Base-by-base conservation (phyloP, 257 asterid species). In the Coffea canephora region DNA sequence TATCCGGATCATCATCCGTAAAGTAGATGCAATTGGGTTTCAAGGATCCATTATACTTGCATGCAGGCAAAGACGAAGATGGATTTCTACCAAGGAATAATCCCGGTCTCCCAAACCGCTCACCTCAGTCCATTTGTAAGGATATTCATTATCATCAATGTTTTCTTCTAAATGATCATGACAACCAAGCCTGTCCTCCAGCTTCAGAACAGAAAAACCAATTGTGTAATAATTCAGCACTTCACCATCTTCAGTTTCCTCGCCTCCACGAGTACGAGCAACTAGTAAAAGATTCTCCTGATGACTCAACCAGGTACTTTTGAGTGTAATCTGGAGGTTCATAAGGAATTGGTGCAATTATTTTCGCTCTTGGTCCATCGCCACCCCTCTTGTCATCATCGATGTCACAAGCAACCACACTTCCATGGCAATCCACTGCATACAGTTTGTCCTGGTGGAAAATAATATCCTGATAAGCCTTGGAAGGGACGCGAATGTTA, bases 291-390 rank as follows among this genome's bases (percentile, higher is more conserved):
- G 49, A 68, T n/a, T 68, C 72, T 34, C 72, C 72, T 14, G 72
- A 68, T 34, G 72, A 68, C 36, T 68, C 72, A 68, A 68, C 72
- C 3, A 68, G 72, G 45, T 68, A 66, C 16, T 66, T 66, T 16
- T 66, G 45, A 21, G 16, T 3, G 3, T 7, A 0, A 27, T 34
- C n/a, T 5, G 0, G 2, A 0, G 49, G 34, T 68, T 49, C n/a
- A 6, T 10, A 0, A 0, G 72, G 72, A 3, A 8, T 10, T 3
- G 72, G 49, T 27, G 72, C 48, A 1, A 11, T 31, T 41, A 10
- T 16, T 27, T 11, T 66, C 31, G 71, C 45, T 0, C 46, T 66
- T 41, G 45, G 71, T 36, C 21, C 69, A 6, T 39, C 41, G 41
- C 41, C 41, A 39, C 41, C 50, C 5, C 11, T 9, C 21, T 64